Evolutionary conservation across 1,139 yeast species (phyloP), one percentile per base, ranked within the genome.

Genomic region (Citeromyces hawaiiensis): DNA sequence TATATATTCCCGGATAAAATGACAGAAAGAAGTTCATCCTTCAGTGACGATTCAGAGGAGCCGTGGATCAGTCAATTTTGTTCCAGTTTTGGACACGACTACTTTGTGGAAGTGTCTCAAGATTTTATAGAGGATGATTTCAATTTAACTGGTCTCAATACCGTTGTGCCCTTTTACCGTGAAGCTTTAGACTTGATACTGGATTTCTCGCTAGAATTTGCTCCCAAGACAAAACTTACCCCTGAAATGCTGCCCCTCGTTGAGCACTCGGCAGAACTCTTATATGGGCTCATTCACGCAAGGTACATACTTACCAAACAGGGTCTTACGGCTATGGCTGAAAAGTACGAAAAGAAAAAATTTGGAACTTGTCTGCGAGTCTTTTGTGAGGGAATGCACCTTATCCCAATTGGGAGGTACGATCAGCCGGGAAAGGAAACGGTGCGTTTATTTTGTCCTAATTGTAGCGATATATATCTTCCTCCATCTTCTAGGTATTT

Each of bases 71-170:
- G 83, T 46, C 85, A 83, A 51, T 88, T 81, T 59, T 87, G 96
- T 56, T 75, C 85, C 36, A 68, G 80, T 47, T 85, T 83, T 52
- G 96, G 95, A 18, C 94, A 87, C 55, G 96, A 91, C 53, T 88
- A 80, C 58, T 87, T 87, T 59, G 94, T 91, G 32, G 94, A 91
- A 45, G 96, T 91, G 15, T 72, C 88, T 1, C 91, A 85, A 43
- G 96, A 87, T 40, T 91, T 87, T 56, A 86, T 91, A 47, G 96
- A 88, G 52, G 99, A 91, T 59, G 97, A 91, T 52, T 91, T 91
- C 66, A 91, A 91, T 55, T 68, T 91, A 50, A 88, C 97, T 1
- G 97, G 97, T 2, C 68, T 91, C 43, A 72, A 83, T 23, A 73
- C 78, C 52, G 76, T 83, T 47, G 96, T 91, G 4, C 95, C 97